Base-by-base conservation (phyloP, 768 basidiomycete species). In the Tulasnella sp. region DNA sequence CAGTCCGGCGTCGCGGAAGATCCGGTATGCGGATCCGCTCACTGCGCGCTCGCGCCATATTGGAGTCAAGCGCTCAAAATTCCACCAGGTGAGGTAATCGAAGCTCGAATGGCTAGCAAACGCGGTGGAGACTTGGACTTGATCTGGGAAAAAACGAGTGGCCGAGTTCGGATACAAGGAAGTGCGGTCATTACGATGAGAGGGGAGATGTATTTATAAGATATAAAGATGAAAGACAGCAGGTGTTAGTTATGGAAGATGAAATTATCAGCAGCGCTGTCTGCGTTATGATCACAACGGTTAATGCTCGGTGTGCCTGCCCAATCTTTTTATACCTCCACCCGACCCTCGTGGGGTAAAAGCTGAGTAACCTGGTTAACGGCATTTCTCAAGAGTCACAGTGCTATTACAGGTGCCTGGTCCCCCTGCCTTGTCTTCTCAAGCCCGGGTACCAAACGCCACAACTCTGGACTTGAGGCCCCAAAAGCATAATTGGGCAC, bases 11-110 rank as follows among this genome's bases (percentile, higher is more conserved):
- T 84, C 5, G 34, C 54, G 7, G 86, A 86, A 46, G 86, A 86
- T 74, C 85, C 86, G 18, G 86, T 86, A 28, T 84, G 84, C 44
- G 86, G 86, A 1, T 84, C 84, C 2, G 85, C 85, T 2, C 85
- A 86, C 76, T 81, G 83, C 9, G 46, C 84, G 5, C 77, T 85
- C 22, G 82, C 83, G 28, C 83, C 84, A 1, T 86, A 85, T 82
- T 86, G 85, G 83, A 80, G 42, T 22, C 48, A 44, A 46, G 20
- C 22, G 40, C 48, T 76, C 18, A 24, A 28, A 5, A 46, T 76
- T 22, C 75, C 75, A 34, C 48, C 75, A 44, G 75, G 75, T 42
- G 48, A 44, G 20, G 58, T 78, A 69, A 64, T 78, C 34, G n/a
- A 34, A 34, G 58, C 28, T 18, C 34, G 77, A 12, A 69, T 75